Conservation (phyloP, 140 eudicot species). For the Bidens hawaiensis region DNA sequence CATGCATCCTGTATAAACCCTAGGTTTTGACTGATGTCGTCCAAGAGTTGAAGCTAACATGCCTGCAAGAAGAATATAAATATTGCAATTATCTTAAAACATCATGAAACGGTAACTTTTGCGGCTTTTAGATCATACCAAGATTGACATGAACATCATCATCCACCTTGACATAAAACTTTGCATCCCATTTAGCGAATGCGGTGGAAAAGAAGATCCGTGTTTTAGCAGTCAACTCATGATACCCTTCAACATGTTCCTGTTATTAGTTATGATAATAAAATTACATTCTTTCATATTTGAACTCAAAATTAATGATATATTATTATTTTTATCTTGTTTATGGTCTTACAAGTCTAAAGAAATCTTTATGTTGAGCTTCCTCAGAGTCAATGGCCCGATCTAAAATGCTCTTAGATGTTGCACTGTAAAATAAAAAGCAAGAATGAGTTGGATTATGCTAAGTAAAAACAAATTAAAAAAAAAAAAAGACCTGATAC, state of each 20-base stretch:
- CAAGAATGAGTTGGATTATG: conserved; percentile 7
- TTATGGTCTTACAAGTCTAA: conserved; percentile 48
- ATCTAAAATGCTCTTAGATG: conserved; percentile 88
- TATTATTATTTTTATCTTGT: neutral
- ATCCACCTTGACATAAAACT: conserved; percentile 58
- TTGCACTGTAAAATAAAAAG: conserved; percentile 51
- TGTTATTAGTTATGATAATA: conserved; percentile 13
- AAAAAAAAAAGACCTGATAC: no score
- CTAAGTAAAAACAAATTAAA: neutral
- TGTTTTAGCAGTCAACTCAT: conserved; percentile 60
- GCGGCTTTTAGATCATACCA: conserved; percentile 36
- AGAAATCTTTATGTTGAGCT: conserved; percentile 91
- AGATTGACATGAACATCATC: conserved; percentile 72
- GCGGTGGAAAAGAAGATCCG: conserved; percentile 54
- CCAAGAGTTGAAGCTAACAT: conserved; percentile 59
- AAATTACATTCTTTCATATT: conserved; percentile 11
- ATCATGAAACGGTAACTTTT: neutral
- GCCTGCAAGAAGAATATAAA: conserved; percentile 22
- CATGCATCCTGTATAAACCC: conserved; percentile 59
- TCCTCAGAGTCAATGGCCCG: conserved; percentile 96
- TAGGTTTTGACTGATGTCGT: conserved; percentile 47
- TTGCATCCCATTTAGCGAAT: conserved; percentile 64
- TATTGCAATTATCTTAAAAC: neutral
- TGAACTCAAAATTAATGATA: conserved; percentile 6
- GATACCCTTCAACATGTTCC: conserved; percentile 75